Conservation (phyloP, 164 flowering plant species). For the Piper betle region DNA sequence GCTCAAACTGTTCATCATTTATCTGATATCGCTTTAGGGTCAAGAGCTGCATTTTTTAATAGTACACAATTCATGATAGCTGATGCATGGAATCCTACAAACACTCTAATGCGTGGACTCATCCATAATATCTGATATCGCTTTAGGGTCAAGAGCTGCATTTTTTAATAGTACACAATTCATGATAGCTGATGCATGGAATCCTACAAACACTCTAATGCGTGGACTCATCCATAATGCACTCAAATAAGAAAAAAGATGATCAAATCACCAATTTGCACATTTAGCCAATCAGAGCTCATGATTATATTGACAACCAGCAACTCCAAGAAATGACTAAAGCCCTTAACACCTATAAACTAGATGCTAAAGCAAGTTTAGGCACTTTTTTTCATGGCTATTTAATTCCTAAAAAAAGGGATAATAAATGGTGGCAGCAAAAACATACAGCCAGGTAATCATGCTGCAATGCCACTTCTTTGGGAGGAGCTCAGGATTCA, state of each 20-base stretch:
- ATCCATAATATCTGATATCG: background rate
- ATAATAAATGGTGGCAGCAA: background rate
- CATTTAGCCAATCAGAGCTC: too few species aligned
- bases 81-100: background rate
- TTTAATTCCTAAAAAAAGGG: background rate
- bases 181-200: background rate
- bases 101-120: background rate
- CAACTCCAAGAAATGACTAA: too few species aligned
- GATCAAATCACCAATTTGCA: background rate
- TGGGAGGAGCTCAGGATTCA: conserved; percentile 45
- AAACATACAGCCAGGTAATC: conserved; percentile 96
- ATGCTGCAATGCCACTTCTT: conserved; percentile 89
- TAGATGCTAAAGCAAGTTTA: background rate
- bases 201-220: background rate
- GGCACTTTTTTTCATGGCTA: background rate
- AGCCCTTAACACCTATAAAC: background rate
- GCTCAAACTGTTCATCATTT: background rate
- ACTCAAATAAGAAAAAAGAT: background rate
- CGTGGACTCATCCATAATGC: background rate
- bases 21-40: too few species aligned
- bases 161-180: too few species aligned
- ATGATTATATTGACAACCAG: too few species aligned
- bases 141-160: too few species aligned
- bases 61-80: background rate
- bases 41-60: too few species aligned